Base-by-base conservation (phyloP, 2,329 filamentous ascomycete species). In the Clonostachys byssicola region DNA sequence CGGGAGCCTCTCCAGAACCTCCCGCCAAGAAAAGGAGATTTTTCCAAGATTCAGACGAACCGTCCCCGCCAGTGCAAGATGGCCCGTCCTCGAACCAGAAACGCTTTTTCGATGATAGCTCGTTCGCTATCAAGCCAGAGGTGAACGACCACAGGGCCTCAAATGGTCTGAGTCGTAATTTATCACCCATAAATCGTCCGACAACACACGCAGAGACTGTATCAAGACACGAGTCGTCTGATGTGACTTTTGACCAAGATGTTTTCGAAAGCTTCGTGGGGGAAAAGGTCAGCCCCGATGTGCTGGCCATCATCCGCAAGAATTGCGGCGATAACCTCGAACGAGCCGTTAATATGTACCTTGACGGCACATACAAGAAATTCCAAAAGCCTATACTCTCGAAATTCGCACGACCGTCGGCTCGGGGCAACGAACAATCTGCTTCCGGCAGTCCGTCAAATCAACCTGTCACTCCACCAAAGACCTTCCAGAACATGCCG, bases 321-420 rank as follows among this genome's bases (percentile, higher is more conserved):
- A 70, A 72, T 40, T 85, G 81, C 46, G 75, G 75, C 20, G 68
- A 78, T 46, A 72, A 83, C 51, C 70, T 86, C 14, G 78, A 86
- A 56, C 72, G 74, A 50, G 83, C 83, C 7, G 77, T 86, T 48
- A 85, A 85, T 49, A 85, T 86, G 78, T 88, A 84, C 57, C 80
- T 86, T 51, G 84, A 88, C 51, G 83, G 82, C 17, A 86, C 83
- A 5, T 86, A 83, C 75, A 82, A 80, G 57, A 74, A 67, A 10
- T 61, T 68, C 38, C 65, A 65, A 42, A 62, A 60, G n/a, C 46
- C 55, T 12, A 46, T 30, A 10, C 23, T 10, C 23, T 30, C 23
- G 23, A 39, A 39, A 39, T n/a, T n/a, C 3, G 36, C 10, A 18
- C 36, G 36, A 39, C 12, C 36, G 14, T n/a, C 14, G 36, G 14